phyloP scores from a whole-genome alignment of 2,329 filamentous ascomycete genomes.

The Rutstroemia sydowiana region DNA sequence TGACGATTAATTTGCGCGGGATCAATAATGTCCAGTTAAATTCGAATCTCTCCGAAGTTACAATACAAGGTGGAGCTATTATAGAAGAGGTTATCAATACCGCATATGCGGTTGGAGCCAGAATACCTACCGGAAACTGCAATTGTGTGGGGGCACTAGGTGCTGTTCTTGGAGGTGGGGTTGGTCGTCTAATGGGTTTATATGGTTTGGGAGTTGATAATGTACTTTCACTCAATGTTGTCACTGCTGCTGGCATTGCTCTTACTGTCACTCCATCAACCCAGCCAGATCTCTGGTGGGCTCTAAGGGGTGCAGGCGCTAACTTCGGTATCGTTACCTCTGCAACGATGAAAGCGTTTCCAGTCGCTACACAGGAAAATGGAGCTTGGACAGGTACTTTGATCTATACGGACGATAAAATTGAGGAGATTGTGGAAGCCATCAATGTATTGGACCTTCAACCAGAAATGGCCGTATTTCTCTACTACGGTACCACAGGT shows the following conservation, averaged over 20 bases:
- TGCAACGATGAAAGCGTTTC: constrained; percentile 6
- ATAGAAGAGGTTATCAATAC: neutral
- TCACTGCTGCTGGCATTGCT: neutral
- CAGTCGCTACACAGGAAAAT: neutral
- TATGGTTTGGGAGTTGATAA: constrained; percentile 8
- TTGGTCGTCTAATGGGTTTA: neutral
- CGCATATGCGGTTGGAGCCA: neutral
- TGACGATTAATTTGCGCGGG: constrained; percentile 3
- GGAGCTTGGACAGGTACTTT: neutral
- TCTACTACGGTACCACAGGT: neutral
- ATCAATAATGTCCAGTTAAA: constrained; percentile 4
- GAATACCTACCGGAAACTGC: constrained; percentile 7
- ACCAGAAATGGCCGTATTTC: neutral
- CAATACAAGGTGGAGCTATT: constrained; percentile 7
- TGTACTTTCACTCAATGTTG: constrained; percentile 2
- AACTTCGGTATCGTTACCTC: constrained; percentile 11
- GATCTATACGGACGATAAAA: neutral
- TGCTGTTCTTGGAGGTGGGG: constrained; percentile 6
- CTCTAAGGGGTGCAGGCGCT: constrained; percentile 6
- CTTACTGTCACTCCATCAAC: neutral
- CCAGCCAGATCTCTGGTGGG: constrained; percentile 8
- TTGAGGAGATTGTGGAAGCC: neutral
- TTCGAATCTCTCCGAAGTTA: neutral
- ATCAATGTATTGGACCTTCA: neutral
- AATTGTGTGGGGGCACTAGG: constrained; percentile 6